These are phyloP conservation scores for Umbelopsis isabellina DNA, from an alignment of 192 early-diverging fungal genomes.

Conservation along the genomic window DNA sequence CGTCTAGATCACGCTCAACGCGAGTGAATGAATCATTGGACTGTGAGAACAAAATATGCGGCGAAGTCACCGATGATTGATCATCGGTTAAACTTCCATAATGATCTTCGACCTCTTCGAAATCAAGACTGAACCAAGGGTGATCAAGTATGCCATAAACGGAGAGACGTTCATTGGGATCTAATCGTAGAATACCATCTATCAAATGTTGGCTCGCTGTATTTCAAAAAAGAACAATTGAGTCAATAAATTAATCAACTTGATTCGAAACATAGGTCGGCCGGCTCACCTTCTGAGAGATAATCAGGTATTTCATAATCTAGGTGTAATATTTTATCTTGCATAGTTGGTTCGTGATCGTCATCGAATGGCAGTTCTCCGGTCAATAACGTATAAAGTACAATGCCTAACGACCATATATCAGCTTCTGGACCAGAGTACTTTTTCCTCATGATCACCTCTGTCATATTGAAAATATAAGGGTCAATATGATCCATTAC, in stretches of 20 bases:
- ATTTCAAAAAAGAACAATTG: neutral
- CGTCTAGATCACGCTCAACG: conserved; percentile 4
- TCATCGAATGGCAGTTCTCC: conserved; percentile 86
- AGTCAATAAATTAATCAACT: neutral
- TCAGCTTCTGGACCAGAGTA: conserved; percentile 85
- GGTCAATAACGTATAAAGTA: conserved; percentile 84
- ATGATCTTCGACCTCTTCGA: conserved; percentile 36
- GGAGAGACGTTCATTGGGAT: conserved; percentile 66
- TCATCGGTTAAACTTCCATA: conserved; percentile 25
- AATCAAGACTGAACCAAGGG: conserved; percentile 55
- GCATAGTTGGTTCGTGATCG: conserved; percentile 69
- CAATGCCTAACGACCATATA: conserved; percentile 94
- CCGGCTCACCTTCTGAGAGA: conserved; percentile 53
- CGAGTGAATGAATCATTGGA: conserved; percentile 18
- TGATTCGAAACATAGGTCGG: neutral
- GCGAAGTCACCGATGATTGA: conserved; percentile 33
- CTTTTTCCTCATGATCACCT: conserved; percentile 75
- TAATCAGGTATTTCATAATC: conserved; percentile 75
- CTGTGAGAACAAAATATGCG: conserved; percentile 32
- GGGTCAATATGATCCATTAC: neutral
- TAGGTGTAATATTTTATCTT: conserved; percentile 70
- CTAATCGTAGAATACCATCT: conserved; percentile 61
- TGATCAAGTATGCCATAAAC: conserved; percentile 69
- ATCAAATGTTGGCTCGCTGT: conserved; percentile 68
- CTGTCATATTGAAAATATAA: conserved; percentile 40